These are phyloP conservation scores for Zasmidium cellare DNA, from an alignment of 2,329 filamentous ascomycete species.

Conservation along the genomic window DNA sequence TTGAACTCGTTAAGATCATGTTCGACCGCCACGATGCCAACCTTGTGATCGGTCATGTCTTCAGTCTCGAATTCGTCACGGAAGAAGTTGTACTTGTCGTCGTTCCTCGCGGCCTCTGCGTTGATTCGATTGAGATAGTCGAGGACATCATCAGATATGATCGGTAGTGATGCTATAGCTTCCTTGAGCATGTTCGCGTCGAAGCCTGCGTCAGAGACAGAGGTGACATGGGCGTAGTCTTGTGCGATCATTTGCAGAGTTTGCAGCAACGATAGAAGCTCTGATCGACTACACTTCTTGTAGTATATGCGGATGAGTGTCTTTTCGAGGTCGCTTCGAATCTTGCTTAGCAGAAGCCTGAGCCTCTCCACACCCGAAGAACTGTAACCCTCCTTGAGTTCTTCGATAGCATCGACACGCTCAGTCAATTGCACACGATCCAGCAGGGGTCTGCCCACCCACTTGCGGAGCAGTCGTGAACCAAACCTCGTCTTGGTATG, in stretches of 20 bases:
- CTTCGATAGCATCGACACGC: slow-evolving; percentile 80
- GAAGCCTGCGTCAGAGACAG: slow-evolving; percentile 69
- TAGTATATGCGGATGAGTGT: slow-evolving; percentile 96
- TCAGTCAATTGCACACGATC: slow-evolving; percentile 73
- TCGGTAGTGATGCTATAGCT: slow-evolving; percentile 73
- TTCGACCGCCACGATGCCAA: slow-evolving; percentile 92
- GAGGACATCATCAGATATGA: slow-evolving; percentile 71
- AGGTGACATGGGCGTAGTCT: slow-evolving; percentile 70
- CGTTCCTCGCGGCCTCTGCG: slow-evolving; percentile 72
- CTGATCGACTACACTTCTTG: slow-evolving; percentile 87
- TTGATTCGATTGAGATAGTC: slow-evolving; percentile 84
- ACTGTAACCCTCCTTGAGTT: slow-evolving; percentile 70
- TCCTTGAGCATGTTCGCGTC: slow-evolving; percentile 66
- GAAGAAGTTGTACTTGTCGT: slow-evolving; percentile 96
- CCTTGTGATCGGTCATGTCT: slow-evolving; percentile 81
- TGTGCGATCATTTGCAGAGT: slow-evolving; percentile 78
- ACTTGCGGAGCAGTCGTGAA: slow-evolving; percentile 83
- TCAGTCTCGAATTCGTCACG: slow-evolving; percentile 84
- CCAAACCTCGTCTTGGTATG: slow-evolving; percentile 90
- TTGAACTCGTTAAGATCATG: slow-evolving; percentile 81
- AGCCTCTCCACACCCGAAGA: slow-evolving; percentile 71
- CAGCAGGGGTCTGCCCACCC: slow-evolving; percentile 88
- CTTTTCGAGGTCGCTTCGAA: slow-evolving; percentile 83
- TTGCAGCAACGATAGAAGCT: slow-evolving; percentile 82
- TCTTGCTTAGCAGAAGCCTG: slow-evolving; percentile 67